Percentiles rank a stretch among this genome's conserved stretches.
phyloP scores from a whole-genome alignment of 768 basidiomycete species.

The Naematelia aurantialba region DNA sequence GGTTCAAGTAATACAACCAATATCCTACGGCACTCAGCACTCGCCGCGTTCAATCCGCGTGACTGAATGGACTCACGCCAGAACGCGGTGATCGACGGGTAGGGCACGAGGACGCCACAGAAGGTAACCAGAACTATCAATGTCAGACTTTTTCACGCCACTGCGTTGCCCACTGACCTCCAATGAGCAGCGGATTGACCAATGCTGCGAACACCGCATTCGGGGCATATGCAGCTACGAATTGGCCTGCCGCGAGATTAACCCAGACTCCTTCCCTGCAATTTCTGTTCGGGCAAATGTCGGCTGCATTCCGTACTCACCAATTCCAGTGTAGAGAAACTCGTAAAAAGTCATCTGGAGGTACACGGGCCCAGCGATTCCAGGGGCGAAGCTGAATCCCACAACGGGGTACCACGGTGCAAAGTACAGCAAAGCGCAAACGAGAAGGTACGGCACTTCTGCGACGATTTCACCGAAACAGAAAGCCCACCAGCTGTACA shows the following conservation, averaged over 20 bases:
- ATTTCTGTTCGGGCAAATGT: no score
- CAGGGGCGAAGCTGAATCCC: constrained; percentile 38
- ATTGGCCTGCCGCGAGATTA: constrained; percentile 23
- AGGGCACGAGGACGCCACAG: constrained; percentile 41
- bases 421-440: constrained; percentile 43
- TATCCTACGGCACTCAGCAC: no score
- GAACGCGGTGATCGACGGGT: constrained; percentile 36
- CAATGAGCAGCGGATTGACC: constrained; percentile 44
- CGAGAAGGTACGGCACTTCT: constrained; percentile 40
- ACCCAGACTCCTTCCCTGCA: no score
- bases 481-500: constrained; percentile 42
- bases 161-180: no score
- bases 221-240: constrained; percentile 46
- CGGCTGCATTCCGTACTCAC: no score
- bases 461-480: constrained; percentile 41
- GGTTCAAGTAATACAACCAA: constrained; percentile 37
- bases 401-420: constrained; percentile 40
- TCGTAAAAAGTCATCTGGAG: constrained; percentile 47
- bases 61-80: constrained; percentile 39
- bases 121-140: constrained; percentile 32
- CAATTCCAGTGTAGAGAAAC: constrained; percentile 48
- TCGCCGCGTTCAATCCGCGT: no score
- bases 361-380: constrained; percentile 43
- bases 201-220: constrained; percentile 42
- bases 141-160: no score